Evolutionary conservation across 441 rosid genomes (phyloP).

Genomic region (Hura crepitans): DNA sequence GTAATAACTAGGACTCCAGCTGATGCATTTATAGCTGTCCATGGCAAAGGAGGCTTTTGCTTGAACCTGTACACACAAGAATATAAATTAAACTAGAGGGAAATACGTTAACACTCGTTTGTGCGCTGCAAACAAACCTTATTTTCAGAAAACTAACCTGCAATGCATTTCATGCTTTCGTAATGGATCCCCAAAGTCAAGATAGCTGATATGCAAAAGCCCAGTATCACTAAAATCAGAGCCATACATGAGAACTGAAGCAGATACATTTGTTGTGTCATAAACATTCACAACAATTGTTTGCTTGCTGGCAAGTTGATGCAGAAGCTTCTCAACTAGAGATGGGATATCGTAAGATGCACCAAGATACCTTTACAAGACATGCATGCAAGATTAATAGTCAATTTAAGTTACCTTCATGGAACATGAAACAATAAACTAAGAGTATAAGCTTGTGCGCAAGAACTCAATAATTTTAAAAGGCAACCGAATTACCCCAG

Average conservation of each 20-base stretch:
- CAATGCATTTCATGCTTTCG: constrained; percentile 95
- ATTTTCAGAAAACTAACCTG: constrained; percentile 49
- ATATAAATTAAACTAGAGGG: constrained; percentile 17
- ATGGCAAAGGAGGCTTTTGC: constrained; percentile 70
- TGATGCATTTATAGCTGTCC: constrained; percentile 72
- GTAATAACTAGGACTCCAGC: constrained; percentile 57
- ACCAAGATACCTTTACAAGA: constrained; percentile 66
- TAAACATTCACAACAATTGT: constrained; percentile 86
- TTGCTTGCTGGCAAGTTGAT: constrained; percentile 92
- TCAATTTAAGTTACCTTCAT: constrained; percentile 14
- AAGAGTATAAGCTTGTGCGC: constrained; percentile 5
- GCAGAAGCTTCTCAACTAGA: constrained; percentile 92
- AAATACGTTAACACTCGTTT: constrained; percentile 21
- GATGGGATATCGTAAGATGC: constrained; percentile 96
- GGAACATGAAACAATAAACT: background rate
- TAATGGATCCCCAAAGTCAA: constrained; percentile 92
- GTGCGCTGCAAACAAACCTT: constrained; percentile 7
- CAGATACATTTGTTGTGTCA: constrained; percentile 72
- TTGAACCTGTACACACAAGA: constrained; percentile 55
- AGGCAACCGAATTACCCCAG: constrained; percentile 53
- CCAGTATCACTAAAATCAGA: constrained; percentile 62
- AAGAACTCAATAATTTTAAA: constrained; percentile 14
- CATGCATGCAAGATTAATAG: constrained; percentile 10
- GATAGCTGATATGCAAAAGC: constrained; percentile 50
- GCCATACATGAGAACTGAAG: constrained; percentile 81